Base-by-base conservation (phyloP, 495 filamentous ascomycete species). In the Penicillium ochrochloron region DNA sequence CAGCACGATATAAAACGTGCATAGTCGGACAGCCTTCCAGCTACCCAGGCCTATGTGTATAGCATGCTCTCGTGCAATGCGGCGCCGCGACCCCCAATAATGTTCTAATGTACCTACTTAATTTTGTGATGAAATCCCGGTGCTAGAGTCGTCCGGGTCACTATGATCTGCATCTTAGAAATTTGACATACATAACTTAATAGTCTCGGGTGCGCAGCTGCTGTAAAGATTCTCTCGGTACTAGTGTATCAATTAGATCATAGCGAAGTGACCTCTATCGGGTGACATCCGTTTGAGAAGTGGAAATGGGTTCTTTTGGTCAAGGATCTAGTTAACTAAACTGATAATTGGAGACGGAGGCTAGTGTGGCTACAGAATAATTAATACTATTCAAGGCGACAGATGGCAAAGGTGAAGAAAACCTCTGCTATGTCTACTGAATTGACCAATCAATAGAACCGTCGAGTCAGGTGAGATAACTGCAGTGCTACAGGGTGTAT, bases 91-190 rank as follows among this genome's bases (percentile, higher is more conserved):
- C 17, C 33, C n/a, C 33, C 33, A 37, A 7, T 37, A n/a, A 56
- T 39, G 53, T 56, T 56, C 25, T 56, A 37, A 56, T 56, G 53
- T 56, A 56, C 10, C 53, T 56, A 56, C n/a, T 35, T 56, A 56
- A 56, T 56, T 23, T 56, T 21, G n/a, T 39, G 29, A 56, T 39
- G 53, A 56, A 39, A 11, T 12, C 53, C 34, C 25, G 53, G 53
- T 23, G 33, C 21, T 3, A 37, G 12, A n/a, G n/a, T n/a, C 5
- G 5, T n/a, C 53, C 10, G 53, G 25, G 27, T 8, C 33, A 21
- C 25, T 23, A 37, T 35, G n/a, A 55, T 23, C 19, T 25, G 31
- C 9, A 35, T 56, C 6, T 17, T 39, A 37, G n/a, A 39, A 56
- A 39, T 56, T 23, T 37, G 14, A 54, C 51, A 8, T 34, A 3